Evolutionary conservation across 495 filamentous ascomycete species (phyloP), one percentile per base, ranked within the genome.

Genomic region (Glarea lozoyensis): DNA sequence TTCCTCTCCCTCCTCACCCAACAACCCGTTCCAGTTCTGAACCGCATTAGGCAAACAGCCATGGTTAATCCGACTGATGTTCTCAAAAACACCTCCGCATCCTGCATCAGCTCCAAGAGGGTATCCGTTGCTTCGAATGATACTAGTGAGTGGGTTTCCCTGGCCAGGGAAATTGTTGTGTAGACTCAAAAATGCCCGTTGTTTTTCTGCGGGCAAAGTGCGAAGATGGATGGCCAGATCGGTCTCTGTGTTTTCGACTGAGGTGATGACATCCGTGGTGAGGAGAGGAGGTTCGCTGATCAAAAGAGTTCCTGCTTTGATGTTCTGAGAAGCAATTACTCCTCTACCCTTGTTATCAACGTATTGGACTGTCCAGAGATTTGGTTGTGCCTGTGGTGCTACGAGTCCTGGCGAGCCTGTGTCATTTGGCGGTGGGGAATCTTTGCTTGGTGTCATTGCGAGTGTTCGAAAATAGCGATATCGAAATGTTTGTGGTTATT

Each of bases 11-110:
- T n/a, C n/a, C n/a, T n/a, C n/a, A n/a, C 52, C 32, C 1, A 55
- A 25, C 9, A 47, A 41, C 1, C 51, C 54, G 44, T 70, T 70
- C 63, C 63, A 70, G 3, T 50, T 50, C 41, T 63, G 59, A 15
- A 62, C 54, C 0, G 61, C 58, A 45, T 72, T 72, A 1, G 66
- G 64, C 0, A 48, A 43, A 48, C 69, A 72, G 37, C 53, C 59
- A 42, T 72, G 69, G 31, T 66, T 63, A 40, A 72, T 58, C 10
- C 59, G 50, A 15, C 53, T 59, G 25, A 62, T 57, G 12, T 49
- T 60, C 2, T 52, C 48, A 39, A 59, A 69, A 21, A 69, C 49
- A 1, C 60, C 66, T 2, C 60, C 57, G 10, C 56, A 51, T 1
- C 41, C 48, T 6, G 53, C 51, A 24, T 53, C 53, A 5, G 57